Conservation (phyloP, 495 filamentous ascomycete genomes). For the Talaromyces wortmannii region DNA sequence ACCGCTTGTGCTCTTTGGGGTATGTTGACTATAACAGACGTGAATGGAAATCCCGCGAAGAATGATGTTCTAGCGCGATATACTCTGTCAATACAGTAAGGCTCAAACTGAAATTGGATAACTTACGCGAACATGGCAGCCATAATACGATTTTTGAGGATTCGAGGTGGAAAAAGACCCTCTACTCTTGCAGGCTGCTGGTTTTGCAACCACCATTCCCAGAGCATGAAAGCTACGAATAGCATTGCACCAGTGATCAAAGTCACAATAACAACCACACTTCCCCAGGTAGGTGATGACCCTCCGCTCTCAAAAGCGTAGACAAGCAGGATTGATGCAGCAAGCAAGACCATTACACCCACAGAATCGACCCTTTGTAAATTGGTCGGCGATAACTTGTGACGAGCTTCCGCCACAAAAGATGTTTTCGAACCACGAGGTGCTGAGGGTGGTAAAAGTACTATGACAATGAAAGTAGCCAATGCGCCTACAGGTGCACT, state of each 20-base stretch:
- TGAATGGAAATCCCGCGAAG: not conserved
- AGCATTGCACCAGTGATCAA: conserved; percentile 13
- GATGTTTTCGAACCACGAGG: not conserved
- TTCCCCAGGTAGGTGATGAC: conserved; percentile 26
- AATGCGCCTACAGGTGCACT: not conserved
- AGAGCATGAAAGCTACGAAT: conserved; percentile 21
- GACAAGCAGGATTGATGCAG: conserved; percentile 41
- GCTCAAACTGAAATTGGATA: not conserved
- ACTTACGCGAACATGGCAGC: not conserved
- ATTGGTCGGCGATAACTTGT: not conserved
- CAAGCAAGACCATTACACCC: conserved; percentile 40
- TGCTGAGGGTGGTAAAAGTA: not conserved
- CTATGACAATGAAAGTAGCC: not conserved
- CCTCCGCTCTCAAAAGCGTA: conserved; percentile 48
- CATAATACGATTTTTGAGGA: conserved; percentile 6
- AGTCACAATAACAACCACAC: conserved; percentile 28
- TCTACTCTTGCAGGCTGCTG: not conserved
- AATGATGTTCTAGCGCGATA: not conserved
- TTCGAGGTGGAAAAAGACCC: conserved; percentile 9
- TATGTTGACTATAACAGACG: not conserved
- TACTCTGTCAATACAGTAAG: not conserved
- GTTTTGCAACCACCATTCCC: conserved; percentile 10
- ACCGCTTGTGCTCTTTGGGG: conserved; percentile 1
- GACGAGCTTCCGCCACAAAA: not conserved
- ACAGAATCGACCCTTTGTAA: conserved; percentile 35